Base-by-base conservation (phyloP, 2,329 filamentous ascomycete species). In the Diplodia sapinea region DNA sequence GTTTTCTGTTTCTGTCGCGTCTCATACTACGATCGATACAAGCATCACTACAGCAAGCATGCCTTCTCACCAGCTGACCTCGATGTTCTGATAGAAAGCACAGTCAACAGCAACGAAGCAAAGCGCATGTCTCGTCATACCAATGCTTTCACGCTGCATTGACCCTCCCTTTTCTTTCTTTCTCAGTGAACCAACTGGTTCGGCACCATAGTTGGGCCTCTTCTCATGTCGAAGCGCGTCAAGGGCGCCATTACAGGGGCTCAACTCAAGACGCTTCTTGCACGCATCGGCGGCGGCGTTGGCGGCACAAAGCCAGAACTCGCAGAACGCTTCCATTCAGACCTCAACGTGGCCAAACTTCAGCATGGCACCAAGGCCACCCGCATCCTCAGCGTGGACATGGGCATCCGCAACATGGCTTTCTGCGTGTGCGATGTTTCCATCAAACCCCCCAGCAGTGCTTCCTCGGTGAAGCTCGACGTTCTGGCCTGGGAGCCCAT, bases 371-470 rank as follows among this genome's bases (percentile, higher is more conserved):
- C 2, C 20, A 52, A 20, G 6, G 23, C 38, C 20, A 23, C 81
- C 71, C 83, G 88, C 52, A 83, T 95, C 29, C 77, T 95, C 40
- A 94, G 91, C 75, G 90, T 96, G 70, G 92, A 96, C 76, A 90
- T 95, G 87, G 92, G 92, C 4, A 91, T 96, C 71, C 88, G 87
- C 52, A 96, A 96, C 75, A 82, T 96, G 4, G 92, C 91, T 1
- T 92, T 88, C 75, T 91, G 90, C 70, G 83, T 92, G 69, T 77
- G 91, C 38, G 73, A 79, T 20, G 74, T 85, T 1, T 33, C 59
- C 2, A 51, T 65, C 8, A 9, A 15, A 5, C 33, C 11, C 1
- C 13, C 15, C 20, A n/a, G 13, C 23, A 67, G 26, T 7, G n/a
- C 11, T 9, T 20, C 20, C 11, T 20, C 9, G 8, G 51, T 68